These are phyloP conservation scores for Blastomyces silverae DNA, from an alignment of 2,329 filamentous ascomycete genomes.

Conservation along the genomic window DNA sequence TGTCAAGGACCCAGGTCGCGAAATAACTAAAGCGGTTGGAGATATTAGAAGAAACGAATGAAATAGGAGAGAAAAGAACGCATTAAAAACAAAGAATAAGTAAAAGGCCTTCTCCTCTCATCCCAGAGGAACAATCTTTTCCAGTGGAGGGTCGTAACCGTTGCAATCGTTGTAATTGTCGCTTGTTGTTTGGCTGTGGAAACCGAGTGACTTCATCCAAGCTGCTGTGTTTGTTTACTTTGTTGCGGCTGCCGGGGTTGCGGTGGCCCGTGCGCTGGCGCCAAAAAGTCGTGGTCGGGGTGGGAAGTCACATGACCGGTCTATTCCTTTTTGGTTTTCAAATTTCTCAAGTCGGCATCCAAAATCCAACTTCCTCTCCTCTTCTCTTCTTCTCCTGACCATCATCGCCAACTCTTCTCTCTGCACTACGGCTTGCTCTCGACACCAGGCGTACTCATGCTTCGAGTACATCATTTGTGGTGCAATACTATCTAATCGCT, in stretches of 20 bases:
- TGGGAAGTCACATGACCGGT: neutral
- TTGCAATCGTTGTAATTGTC: neutral
- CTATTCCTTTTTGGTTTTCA: neutral
- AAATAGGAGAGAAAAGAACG: neutral
- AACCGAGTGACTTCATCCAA: constrained; percentile 5
- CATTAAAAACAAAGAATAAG: neutral
- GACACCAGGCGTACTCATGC: neutral
- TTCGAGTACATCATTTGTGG: neutral
- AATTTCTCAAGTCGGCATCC: constrained; percentile 6
- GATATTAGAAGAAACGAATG: neutral
- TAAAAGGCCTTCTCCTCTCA: constrained; percentile 2
- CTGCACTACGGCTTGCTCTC: neutral
- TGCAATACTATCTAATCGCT: neutral
- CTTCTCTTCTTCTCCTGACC: neutral
- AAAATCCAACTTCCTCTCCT: neutral
- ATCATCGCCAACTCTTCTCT: neutral
- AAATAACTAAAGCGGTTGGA: neutral
- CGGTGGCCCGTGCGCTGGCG: constrained; percentile 9
- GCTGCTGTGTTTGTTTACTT: constrained; percentile 13
- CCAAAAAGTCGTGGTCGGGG: constrained; percentile 12
- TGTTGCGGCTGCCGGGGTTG: neutral
- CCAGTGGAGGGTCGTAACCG: neutral
- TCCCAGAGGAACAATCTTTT: neutral
- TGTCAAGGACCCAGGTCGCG: neutral
- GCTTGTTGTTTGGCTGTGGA: neutral